Evolutionary conservation across 2,329 filamentous ascomycete genomes (phyloP), one percentile per base, ranked within the genome.

Genomic region (Penicillium occitanis): DNA sequence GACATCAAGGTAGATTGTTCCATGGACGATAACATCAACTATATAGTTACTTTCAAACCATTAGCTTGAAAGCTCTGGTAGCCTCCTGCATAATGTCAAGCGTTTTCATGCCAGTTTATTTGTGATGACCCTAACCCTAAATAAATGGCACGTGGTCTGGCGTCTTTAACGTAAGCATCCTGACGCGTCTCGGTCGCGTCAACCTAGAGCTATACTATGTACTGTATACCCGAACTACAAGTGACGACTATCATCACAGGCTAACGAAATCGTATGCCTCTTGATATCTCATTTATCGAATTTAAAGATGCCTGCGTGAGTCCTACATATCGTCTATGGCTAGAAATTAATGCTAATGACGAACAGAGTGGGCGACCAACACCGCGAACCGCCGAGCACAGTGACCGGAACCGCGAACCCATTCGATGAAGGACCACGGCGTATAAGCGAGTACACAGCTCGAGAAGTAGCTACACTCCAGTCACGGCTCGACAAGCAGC

Each of bases 381-480:
- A 90, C 78, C 85, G 83, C 68, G 73, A 73, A 67, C 75, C 74
- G 66, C 68, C 71, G 64, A 70, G 70, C 46, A 69, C 75, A 42
- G 68, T 70, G 53, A 69, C 70, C 65, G 73, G 78, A 42, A 77
- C 79, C 64, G 77, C 79, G 68, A 98, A 97, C 74, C 93, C 93
- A 7, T 99, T 95, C 78, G 89, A 92, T 76, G 90, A 94, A 71
- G 77, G 81, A 1, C 85, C 85, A 74, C 87, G 85, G 60, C 87
- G 87, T 50, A 85, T 97, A 35, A 89, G 86, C 62, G 87, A 91
- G 75, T 99, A 92, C 81, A 96, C 93, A 0, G 92, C 93, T n/a
- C 84, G 88, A 71, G 90, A 99, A 76, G 94, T 97, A 66, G 93
- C 93, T 25, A 94, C 92, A 0, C 84, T 99, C 14, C 91, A 97